Evolutionary conservation across 129 eudicot genomes (phyloP), one percentile per base, ranked within the genome.

Genomic region (Arctium minus): DNA sequence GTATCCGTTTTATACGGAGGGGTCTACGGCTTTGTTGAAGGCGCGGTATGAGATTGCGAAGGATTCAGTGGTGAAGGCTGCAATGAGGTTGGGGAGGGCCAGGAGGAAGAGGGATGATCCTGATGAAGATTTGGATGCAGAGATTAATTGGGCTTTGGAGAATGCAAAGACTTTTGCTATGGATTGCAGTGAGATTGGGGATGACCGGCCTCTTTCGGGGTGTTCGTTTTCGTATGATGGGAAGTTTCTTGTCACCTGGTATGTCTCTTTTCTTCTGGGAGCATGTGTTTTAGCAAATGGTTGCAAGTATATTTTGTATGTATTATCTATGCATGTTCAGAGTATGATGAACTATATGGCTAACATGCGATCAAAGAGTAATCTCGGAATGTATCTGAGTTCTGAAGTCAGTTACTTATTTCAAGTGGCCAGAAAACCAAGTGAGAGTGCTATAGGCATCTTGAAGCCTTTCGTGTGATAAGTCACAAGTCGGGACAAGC

Each of bases 41-140:
- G 92, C 97, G 1, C 90, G 99, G 3, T 69, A 81, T 39, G 92
- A 80, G 44, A 96, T 96, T 76, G 94, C 94, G 0, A 93, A 86
- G 80, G 89, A 86, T 78, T 96, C 97, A 15, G 72, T 96, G 44
- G 88, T 76, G 79, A 93, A 85, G 85, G 89, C 97, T 13, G 92
- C 93, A 4, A 42, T 79, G 80, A 90, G 99, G 39, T 86, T 96
- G 33, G 90, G 80, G 18, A 92, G 92, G 42, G 99, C 97, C 2
- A 93, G 84, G 88, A 93, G 98, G 68, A 96, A 82, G 83, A 89
- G 91, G 81, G 93, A 93, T 56, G 98, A 96, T 79, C 99, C 99
- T 5, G 99, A 96, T 89, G 97, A 96, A 79, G 98, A 96, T 91
- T 44, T 87, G 84, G 99, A 96, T 90, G 97, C 93, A 12, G 99